Evolutionary conservation across 2,329 filamentous ascomycete species (phyloP), one percentile per base, ranked within the genome.

Genomic region (Aspergillus amoenus): DNA sequence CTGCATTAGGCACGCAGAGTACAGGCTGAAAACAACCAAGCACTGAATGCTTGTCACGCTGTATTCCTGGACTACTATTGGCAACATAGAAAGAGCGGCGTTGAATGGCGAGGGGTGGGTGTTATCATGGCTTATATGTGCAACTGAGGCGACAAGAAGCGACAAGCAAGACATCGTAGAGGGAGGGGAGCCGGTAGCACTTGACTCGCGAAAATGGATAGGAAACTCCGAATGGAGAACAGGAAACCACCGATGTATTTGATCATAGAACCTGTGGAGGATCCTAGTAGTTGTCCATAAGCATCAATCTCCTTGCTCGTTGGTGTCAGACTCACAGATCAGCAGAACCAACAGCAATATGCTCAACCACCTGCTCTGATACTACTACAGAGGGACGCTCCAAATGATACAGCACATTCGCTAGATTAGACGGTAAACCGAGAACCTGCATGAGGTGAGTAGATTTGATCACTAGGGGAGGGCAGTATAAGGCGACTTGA

Each of bases 1-100:
- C 12, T 50, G 47, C 2, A 41, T 3, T 27, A 45, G 17, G 24
- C 17, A 54, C 7, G 51, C 24, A 18, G 18, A 46, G 27, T 54
- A 47, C 4, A 54, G 32, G 30, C 51, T 54, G 42, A 54, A 54
- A 3, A 54, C 32, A 5, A 40, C 11, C 41, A 54, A 40, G n/a
- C 51, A 54, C 37, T 54, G 51, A 5, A 40, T 41, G 24, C 42
- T 41, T 5, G 51, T 46, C 40, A 54, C 17, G 15, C 51, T 54
- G 17, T 5, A 21, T 27, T 54, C 51, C 6, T 40, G 30, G 2
- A 54, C 0, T 5, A 54, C 42, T 17, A 46, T 34, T 27, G 51
- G 27, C 4, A 54, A 12, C 41, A 46, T 54, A 2, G 51, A 46
- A 8, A 37, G n/a, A 8, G 51, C 51, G 12, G 27, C n/a, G 2